Base-by-base conservation (phyloP, 345 rosid genomes). In the Syzygium aqueum region DNA sequence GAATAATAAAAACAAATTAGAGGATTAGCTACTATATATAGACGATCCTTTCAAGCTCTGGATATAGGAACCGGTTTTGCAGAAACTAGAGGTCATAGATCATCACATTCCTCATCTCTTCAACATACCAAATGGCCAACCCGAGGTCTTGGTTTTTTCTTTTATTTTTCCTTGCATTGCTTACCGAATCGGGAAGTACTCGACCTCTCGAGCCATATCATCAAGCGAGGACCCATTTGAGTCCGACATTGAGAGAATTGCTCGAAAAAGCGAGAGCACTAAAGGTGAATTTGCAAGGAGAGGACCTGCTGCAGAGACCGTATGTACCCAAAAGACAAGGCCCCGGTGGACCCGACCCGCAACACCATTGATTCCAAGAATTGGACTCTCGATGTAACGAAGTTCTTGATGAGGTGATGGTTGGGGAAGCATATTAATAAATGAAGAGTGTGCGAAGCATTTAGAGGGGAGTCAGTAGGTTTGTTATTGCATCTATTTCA, bases 331-430 rank as follows among this genome's bases (percentile, higher is more conserved):
- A 92, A 53, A 84, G 93, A 51, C 28, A 40, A 43, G 89, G 92
- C 87, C 91, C 91, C 17, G 89, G 91, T 22, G 92, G 93, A 52
- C 93, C 92, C 2, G 93, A 92, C 57, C 92, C 92, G 5, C 91
- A 53, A 84, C 93, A 92, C 86, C 93, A 92, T 59, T 77, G 63
- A 88, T n/a, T 78, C 8, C 15, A 33, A 67, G 27, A 73, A 37
- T 73, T 65, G 85, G 30, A 53, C 82, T 30, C 37, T 51, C 52
- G 82, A 67, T 52, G 87, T 17, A 37, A 16, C 50, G 51, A 49
- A 50, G 73, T 33, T 27, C 57, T 33, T 65, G 59, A 11, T 40
- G n/a, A 27, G 63, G 25, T 25, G 61, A 84, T 84, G 57, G 85
- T 46, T 83, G 85, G 11, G 21, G 54, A 83, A 14, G 85, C 33